Evolutionary conservation across 352 stramenopile genomes (phyloP).

Genomic region (Poterioochromonas sp.): DNA sequence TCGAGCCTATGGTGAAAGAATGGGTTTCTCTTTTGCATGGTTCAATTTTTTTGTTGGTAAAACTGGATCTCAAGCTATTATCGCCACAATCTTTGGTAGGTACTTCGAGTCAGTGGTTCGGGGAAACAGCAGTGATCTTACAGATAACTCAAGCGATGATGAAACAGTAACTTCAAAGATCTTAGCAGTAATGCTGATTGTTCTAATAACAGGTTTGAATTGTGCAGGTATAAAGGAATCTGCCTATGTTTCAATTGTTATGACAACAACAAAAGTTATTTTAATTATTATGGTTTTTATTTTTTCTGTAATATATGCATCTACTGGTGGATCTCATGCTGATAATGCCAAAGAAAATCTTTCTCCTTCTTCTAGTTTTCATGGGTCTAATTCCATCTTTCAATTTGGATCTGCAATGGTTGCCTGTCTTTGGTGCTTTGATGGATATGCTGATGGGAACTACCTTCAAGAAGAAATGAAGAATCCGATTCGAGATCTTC

Average conservation of each 20-base stretch:
- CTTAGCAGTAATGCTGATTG: not conserved
- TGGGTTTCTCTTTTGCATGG: constrained; percentile 22
- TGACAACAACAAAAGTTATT: not conserved
- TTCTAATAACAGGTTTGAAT: constrained; percentile 1
- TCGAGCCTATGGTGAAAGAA: constrained; percentile 1
- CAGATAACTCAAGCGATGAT: not conserved
- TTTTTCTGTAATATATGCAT: not conserved
- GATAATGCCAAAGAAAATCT: not conserved
- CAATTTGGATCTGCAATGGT: constrained; percentile 17
- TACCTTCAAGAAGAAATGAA: constrained; percentile 23
- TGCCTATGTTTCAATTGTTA: not conserved
- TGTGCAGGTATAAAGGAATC: constrained; percentile 29
- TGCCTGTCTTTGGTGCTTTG: constrained; percentile 20
- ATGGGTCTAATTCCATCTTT: not conserved
- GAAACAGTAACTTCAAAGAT: not conserved
- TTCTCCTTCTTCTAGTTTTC: not conserved
- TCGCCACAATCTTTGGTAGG: constrained; percentile 9
- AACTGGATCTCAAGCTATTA: constrained; percentile 30
- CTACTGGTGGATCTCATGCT: not conserved
- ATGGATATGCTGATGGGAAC: constrained; percentile 16
- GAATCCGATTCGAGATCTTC: not conserved
- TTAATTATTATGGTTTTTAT: constrained; percentile 10
- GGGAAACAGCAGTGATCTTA: not conserved
- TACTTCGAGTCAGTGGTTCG: constrained; percentile 10
- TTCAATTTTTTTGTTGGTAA: constrained; percentile 23